A percentile compares a stretch with the other conserved stretches of the same genome.
Conservation (phyloP, 2,329 filamentous ascomycete species). For the Xylariaceae sp. region DNA sequence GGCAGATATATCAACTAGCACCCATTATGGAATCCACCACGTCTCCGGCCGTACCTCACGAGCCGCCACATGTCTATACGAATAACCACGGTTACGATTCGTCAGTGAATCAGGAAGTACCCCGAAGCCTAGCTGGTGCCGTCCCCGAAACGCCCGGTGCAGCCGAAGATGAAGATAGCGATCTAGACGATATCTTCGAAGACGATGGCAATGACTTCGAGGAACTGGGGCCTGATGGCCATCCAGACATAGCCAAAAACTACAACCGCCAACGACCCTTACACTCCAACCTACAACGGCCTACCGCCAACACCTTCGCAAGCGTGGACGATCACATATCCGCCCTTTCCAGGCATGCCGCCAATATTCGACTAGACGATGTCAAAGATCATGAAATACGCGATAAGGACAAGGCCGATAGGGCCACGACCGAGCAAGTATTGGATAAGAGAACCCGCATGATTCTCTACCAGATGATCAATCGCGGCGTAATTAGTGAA, state of each 20-base stretch:
- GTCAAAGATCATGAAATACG: conserved; percentile 57
- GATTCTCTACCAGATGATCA: conserved; percentile 95
- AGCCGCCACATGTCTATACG: conserved; percentile 49
- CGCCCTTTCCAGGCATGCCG: conserved; percentile 80
- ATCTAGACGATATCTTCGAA: conserved; percentile 45
- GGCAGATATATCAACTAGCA: neutral
- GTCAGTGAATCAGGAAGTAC: conserved; percentile 37
- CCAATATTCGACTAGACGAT: conserved; percentile 79
- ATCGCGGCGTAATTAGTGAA: conserved; percentile 84
- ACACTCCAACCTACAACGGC: conserved; percentile 76
- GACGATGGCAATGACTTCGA: conserved; percentile 53
- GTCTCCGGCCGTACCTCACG: conserved; percentile 45
- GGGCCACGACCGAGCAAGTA: conserved; percentile 93
- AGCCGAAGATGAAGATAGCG: conserved; percentile 36
- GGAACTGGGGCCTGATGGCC: conserved; percentile 56
- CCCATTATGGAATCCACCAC: conserved; percentile 25
- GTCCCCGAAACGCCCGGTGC: conserved; percentile 30
- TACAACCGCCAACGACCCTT: conserved; percentile 83
- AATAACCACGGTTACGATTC: conserved; percentile 48
- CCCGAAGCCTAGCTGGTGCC: conserved; percentile 24
- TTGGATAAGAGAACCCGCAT: conserved; percentile 92
- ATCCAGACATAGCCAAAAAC: conserved; percentile 77
- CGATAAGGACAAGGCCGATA: conserved; percentile 86
- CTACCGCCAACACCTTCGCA: conserved; percentile 75
- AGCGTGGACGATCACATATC: conserved; percentile 87